Evolutionary conservation across 2,329 filamentous ascomycete species (phyloP), one percentile per base, ranked within the genome.

Genomic region (Botrytis paeoniae): DNA sequence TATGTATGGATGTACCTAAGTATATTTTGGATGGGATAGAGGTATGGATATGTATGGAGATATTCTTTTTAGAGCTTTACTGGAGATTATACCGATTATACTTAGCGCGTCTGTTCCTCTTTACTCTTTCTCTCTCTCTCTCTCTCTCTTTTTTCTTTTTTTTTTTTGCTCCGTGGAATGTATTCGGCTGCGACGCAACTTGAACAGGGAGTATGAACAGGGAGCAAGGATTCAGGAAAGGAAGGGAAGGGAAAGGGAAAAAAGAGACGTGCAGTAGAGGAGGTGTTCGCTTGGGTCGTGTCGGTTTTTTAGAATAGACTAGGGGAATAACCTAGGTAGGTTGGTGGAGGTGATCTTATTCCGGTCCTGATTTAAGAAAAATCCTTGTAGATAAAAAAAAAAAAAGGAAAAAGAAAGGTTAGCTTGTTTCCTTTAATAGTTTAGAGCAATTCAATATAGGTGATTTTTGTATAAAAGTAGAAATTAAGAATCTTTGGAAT

Each of bases 311-410:
- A 18, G 41, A 63, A 68, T 57, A 68, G 65, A 57, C 65, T 68
- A 54, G 64, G 64, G 64, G 32, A n/a, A 69, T 35, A 29, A 60
- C n/a, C 48, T 61, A 45, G 32, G 37, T n/a, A 69, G 39, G 54
- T 62, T 60, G 39, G 41, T 32, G 57, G 39, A 63, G 68, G 51
- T 48, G 57, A 45, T 70, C 54, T 70, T 70, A 61, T 70, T 70
- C 68, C 22, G 68, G 54, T 70, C 68, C 54, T 70, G 32, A 48
- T 22, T 70, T 70, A 5, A n/a, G 7, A 25, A 9, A 20, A n/a
- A 61, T 61, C 68, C 68, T 70, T 45, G 68, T 61, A 32, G 25
- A n/a, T 20, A 20, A 12, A 32, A 8, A 25, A 32, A 32, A 25
- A 37, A 20, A 20, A 6, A 6, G 4, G 12, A 51, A n/a, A 51